Base-by-base conservation (phyloP, 2,329 filamentous ascomycete species). In the Arachnomyces sp. region DNA sequence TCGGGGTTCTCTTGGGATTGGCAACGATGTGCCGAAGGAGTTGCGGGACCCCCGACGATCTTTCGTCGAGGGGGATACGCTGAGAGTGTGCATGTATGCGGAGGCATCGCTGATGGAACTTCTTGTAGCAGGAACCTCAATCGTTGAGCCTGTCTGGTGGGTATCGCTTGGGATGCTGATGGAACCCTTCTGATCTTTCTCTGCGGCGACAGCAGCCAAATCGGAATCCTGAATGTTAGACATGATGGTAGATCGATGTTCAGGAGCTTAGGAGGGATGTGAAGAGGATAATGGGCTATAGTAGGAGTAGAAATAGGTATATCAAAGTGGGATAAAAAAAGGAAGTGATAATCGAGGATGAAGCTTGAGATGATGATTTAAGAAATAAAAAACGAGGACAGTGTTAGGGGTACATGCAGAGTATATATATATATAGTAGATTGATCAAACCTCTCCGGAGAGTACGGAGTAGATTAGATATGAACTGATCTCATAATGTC, bases 81-180 rank as follows among this genome's bases (percentile, higher is more conserved):
- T 84, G 54, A 87, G 69, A 54, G 76, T 79, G 72, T 86, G 82
- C 82, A 86, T 86, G 63, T 80, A 82, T 50, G 74, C 71, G 33
- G 74, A 65, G 17, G 77, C 77, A 64, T 87, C 80, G 25, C 82
- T 80, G 47, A 84, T 76, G 39, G 80, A 75, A 39, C 78, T 83
- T 50, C 80, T 68, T 40, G 79, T 75, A 16, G 82, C 81, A 31
- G 82, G 82, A 34, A 87, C 72, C 65, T 86, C 82, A 53, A 86
- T 75, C 32, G 78, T 69, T 39, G 71, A 72, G 44, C 69, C 63
- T 29, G 51, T 52, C 38, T 58, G 65, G 34, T 63, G 47, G 18
- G 49, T 50, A 17, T 69, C 69, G 31, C 62, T 63, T 25, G 73
- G 72, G 41, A 63, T 65, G 47, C 54, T 54, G 44, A 65, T 60